Evolutionary conservation across 331 rosid genomes (phyloP).

Genomic region (Telfairia occidentalis): DNA sequence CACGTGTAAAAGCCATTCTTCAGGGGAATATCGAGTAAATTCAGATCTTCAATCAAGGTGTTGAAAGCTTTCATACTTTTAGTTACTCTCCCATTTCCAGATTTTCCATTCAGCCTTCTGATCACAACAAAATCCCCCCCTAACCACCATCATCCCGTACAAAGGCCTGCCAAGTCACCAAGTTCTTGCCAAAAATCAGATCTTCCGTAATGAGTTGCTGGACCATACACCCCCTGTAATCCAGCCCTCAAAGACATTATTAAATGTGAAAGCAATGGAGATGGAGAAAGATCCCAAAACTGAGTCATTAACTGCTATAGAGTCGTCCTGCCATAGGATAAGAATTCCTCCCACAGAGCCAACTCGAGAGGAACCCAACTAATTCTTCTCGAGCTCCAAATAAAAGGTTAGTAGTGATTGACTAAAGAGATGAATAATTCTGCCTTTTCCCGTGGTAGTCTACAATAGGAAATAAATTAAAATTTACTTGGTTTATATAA

Average conservation of each 20-base stretch:
- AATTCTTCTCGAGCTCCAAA: neutral
- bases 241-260: neutral
- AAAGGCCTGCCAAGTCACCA: neutral
- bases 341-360: neutral
- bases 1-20: neutral
- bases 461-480: too few relatives aligned
- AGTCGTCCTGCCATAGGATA: neutral
- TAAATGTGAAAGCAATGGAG: neutral
- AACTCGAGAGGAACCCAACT: neutral
- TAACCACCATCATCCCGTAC: neutral
- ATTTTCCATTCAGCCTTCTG: neutral
- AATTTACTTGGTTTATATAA: too few relatives aligned
- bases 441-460: too few relatives aligned
- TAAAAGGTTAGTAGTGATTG: neutral
- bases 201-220: neutral
- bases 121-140: neutral
- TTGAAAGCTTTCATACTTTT: neutral
- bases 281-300: neutral
- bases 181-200: neutral
- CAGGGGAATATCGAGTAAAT: neutral
- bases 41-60: neutral
- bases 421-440: neutral
- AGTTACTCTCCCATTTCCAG: neutral
- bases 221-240: neutral
- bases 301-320: neutral